Conservation (phyloP, 768 basidiomycete genomes). For the Russula dissimulans region DNA sequence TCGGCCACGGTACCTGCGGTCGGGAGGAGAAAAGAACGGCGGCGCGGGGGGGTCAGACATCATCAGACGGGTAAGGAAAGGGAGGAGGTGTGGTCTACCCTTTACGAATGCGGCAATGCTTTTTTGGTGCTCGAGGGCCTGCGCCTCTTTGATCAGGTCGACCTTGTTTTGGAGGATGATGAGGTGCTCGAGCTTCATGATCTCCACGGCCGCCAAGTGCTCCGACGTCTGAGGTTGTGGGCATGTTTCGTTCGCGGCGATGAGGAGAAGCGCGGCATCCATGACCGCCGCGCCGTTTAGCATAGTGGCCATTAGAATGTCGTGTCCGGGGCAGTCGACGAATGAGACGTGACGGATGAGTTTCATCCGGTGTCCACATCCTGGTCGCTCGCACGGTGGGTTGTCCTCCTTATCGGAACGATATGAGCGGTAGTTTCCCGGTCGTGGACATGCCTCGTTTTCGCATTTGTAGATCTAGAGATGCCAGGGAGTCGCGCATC, state of each 20-base stretch:
- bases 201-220: slow-evolving; percentile 96
- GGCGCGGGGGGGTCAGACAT: neutral
- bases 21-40: neutral
- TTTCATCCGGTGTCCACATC: slow-evolving; percentile 85
- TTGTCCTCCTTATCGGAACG: slow-evolving; percentile 89
- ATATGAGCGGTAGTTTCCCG: slow-evolving; percentile 91
- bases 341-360: slow-evolving; percentile 96
- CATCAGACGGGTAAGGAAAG: neutral
- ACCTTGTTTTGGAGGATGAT: slow-evolving; percentile 99
- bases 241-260: slow-evolving; percentile 98
- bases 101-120: slow-evolving; percentile 94
- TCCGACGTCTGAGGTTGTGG: slow-evolving; percentile 99
- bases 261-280: slow-evolving; percentile 93
- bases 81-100: slow-evolving; percentile 37
- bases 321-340: slow-evolving; percentile 96
- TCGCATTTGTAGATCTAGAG: slow-evolving; percentile 94
- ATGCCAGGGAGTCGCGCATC: neutral
- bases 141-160: slow-evolving; percentile 91
- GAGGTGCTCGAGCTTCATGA: slow-evolving; percentile 98
- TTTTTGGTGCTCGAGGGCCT: slow-evolving; percentile 92
- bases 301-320: slow-evolving; percentile 99
- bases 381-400: slow-evolving; percentile 88
- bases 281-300: slow-evolving; percentile 99
- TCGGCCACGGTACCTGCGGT: slow-evolving; percentile 92
- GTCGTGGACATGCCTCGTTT: slow-evolving; percentile 86